Evolutionary conservation across 2,329 filamentous ascomycete genomes (phyloP).

Genomic region (Penicillium sp.): DNA sequence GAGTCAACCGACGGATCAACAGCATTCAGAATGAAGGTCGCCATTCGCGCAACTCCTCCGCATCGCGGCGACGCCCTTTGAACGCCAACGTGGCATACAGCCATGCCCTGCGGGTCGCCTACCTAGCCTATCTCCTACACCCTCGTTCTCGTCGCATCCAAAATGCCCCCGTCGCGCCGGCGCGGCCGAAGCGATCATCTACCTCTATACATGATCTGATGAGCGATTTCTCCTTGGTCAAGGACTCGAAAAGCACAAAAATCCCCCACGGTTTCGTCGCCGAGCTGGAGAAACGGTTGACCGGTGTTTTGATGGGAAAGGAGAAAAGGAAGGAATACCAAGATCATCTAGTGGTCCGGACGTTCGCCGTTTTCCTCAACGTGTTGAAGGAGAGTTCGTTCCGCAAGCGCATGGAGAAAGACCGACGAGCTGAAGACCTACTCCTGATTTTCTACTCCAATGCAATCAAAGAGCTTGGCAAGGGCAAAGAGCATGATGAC

Average conservation of each 20-base stretch:
- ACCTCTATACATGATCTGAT: conserved; percentile 78
- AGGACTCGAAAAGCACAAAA: conserved; percentile 69
- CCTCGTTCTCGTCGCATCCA: conserved; percentile 87
- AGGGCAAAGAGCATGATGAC: conserved; percentile 74
- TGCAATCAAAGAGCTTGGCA: conserved; percentile 86
- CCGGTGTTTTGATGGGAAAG: conserved; percentile 75
- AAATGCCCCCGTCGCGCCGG: conserved; percentile 70
- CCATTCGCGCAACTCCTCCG: conserved; percentile 46
- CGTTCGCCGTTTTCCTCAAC: conserved; percentile 92
- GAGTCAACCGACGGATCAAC: conserved; percentile 49
- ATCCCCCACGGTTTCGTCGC: conserved; percentile 72
- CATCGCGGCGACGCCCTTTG: conserved; percentile 45
- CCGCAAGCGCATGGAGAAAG: conserved; percentile 89
- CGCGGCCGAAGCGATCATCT: conserved; percentile 68
- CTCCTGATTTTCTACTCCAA: conserved; percentile 96
- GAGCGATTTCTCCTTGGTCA: conserved; percentile 75
- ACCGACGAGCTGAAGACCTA: conserved; percentile 86
- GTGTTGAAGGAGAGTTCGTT: conserved; percentile 88
- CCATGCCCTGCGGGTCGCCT: conserved; percentile 87
- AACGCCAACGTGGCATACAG: conserved; percentile 79
- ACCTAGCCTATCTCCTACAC: conserved; percentile 88
- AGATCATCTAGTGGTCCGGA: conserved; percentile 87
- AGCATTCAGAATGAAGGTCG: conserved; percentile 48
- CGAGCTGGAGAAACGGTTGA: conserved; percentile 75
- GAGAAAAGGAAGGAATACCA: conserved; percentile 87